Percentiles rank a stretch among this genome's conserved stretches.
These are phyloP conservation scores for Cutaneotrichosporon sp. DNA, from an alignment of 1,284 basidiomycete species.

Conservation along the genomic window DNA sequence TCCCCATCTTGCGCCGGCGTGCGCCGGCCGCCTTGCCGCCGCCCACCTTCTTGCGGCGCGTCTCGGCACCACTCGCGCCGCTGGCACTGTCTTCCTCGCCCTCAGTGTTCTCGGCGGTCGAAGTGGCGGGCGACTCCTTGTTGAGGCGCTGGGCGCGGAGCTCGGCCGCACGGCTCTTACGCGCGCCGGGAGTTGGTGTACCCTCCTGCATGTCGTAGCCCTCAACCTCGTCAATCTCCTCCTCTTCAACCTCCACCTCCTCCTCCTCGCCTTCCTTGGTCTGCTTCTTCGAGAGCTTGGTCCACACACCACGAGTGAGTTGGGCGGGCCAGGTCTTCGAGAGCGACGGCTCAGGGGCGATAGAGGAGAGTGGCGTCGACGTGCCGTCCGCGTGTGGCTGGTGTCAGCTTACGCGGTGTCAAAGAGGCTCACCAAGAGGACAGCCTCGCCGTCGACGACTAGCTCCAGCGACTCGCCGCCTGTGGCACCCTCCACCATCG, in stretches of 20 bases:
- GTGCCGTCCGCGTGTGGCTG: constrained; percentile 49
- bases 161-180: constrained; percentile 24
- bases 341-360: constrained; percentile 39
- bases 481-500: constrained; percentile 46
- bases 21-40: constrained; percentile 48
- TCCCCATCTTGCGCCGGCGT: constrained; percentile 46
- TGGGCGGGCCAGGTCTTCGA: constrained; percentile 44
- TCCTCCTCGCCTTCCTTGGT: constrained; percentile 21
- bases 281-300: constrained; percentile 21
- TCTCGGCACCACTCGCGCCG: constrained; percentile 6
- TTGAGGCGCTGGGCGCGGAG: constrained; percentile 21
- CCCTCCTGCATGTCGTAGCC: constrained; percentile 12
- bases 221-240: constrained; percentile 20
- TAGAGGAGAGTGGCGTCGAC: constrained; percentile 40
- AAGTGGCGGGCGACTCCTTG: constrained; percentile 3
- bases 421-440: constrained; percentile 45
- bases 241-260: constrained; percentile 21
- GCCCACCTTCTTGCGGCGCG: constrained; percentile 39
- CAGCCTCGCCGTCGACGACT: constrained; percentile 47
- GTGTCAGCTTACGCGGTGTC: constrained; percentile 13
- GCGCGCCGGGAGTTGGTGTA: constrained; percentile 9
- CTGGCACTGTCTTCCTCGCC: constrained; percentile 2
- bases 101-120: constrained; percentile 3
- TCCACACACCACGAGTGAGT: constrained; percentile 5
- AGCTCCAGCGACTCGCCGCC: constrained; percentile 44